These are phyloP conservation scores for Mortierella hygrophila DNA, from an alignment of 192 early-diverging fungal species.

Conservation along the genomic window DNA sequence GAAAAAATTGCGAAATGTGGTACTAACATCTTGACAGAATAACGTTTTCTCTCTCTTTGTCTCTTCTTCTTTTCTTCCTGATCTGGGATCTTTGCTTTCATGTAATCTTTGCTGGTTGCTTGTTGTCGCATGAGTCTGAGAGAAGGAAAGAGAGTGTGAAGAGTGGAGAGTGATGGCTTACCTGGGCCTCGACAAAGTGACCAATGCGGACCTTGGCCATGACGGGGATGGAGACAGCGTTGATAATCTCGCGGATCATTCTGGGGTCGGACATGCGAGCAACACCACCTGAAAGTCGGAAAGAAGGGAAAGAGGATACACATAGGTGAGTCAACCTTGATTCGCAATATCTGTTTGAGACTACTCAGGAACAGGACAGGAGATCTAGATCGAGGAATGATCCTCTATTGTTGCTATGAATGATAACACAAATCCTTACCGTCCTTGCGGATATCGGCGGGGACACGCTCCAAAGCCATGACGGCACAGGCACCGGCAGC, in stretches of 20 bases:
- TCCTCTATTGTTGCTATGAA: not conserved
- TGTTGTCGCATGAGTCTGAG: not conserved
- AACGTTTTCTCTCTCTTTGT: not conserved
- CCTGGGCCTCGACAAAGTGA: constrained; percentile 98
- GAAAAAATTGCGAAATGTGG: not conserved
- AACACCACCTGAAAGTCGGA: constrained; percentile 76
- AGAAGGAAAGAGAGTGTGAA: not conserved
- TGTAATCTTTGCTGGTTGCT: not conserved
- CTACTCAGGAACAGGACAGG: not conserved
- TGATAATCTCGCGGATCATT: constrained; percentile 97
- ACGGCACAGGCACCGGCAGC: constrained; percentile 97
- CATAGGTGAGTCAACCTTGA: not conserved
- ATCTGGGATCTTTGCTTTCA: not conserved
- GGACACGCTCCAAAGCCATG: constrained; percentile 98
- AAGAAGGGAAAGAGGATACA: not conserved
- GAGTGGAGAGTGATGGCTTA: constrained; percentile 20
- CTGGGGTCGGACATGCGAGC: constrained; percentile 98
- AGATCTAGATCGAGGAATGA: constrained; percentile 2
- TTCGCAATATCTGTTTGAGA: not conserved
- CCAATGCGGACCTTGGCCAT: constrained; percentile 99
- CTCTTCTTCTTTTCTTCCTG: not conserved
- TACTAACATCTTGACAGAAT: not conserved
- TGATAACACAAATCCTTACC: constrained; percentile 59
- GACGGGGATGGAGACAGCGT: constrained; percentile 96
- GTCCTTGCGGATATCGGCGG: constrained; percentile 97